Conservation (phyloP, 768 basidiomycete genomes). For the Tulasnella calospora region DNA sequence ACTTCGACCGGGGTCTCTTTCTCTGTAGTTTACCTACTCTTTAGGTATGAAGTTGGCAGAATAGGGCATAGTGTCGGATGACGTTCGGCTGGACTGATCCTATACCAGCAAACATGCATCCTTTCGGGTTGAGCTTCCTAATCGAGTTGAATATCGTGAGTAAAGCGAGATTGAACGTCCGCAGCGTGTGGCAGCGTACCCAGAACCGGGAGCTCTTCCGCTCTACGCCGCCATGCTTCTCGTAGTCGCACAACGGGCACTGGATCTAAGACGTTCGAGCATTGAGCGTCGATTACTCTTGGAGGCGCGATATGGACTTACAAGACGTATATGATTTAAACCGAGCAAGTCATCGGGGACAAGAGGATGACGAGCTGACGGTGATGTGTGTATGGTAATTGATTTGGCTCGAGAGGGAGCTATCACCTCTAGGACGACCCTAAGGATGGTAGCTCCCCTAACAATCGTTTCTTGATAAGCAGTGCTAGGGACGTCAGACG, state of each 20-base stretch:
- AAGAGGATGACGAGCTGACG: neutral
- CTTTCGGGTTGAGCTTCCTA: neutral
- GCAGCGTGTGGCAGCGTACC: neutral
- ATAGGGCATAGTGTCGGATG: neutral
- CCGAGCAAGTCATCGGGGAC: neutral
- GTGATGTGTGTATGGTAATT: neutral
- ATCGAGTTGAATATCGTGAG: neutral
- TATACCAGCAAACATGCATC: too few species aligned
- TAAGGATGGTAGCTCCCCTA: neutral
- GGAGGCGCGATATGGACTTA: too few species aligned
- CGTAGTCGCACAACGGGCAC: neutral
- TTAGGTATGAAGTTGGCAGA: neutral
- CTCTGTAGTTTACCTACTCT: neutral
- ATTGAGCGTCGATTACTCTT: too few species aligned
- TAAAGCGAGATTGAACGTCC: neutral
- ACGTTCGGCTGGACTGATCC: too few species aligned
- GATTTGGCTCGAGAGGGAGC: neutral
- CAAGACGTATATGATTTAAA: neutral
- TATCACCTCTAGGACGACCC: neutral
- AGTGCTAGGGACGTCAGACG: neutral
- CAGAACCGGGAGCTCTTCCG: neutral
- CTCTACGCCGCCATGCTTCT: neutral
- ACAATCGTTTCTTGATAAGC: neutral
- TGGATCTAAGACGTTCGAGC: neutral
- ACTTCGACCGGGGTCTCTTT: neutral